Base-by-base conservation (phyloP, 345 rosid species). In the Eucalyptus cloeziana region DNA sequence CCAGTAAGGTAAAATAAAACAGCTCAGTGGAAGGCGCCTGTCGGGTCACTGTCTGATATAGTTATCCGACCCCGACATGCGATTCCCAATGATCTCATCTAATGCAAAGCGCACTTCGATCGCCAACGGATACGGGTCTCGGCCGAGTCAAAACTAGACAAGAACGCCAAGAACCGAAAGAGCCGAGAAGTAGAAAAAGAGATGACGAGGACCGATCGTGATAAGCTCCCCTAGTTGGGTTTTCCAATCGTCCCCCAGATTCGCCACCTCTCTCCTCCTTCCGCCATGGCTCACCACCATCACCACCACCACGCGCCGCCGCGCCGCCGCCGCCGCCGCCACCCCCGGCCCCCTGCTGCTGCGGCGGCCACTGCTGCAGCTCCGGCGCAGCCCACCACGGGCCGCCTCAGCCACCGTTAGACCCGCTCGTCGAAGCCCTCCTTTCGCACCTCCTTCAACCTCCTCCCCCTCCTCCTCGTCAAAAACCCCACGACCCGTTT, bases 371-470 rank as follows among this genome's bases (percentile, higher is more conserved):
- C 86, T 81, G 56, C 86, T 89, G 88, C 88, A 89, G 89, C 91
- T 92, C 92, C 91, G 83, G 85, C 85, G 88, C 88, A 33, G 25
- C 91, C 30, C 86, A 54, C 51, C 89, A 71, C 86, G 54, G 91
- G 49, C 90, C 91, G 71, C 88, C 92, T 8, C 87, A 92, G 4
- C 89, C 93, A 2, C 86, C 89, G 8, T 89, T 90, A 1, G 98
- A 95, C 87, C 93, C 92, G 49, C 94, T 94, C 89, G 91, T 95
- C 25, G 96, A 94, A 86, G 91, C 94, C 91, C 86, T 95, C 86
- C 71, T 92, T 47, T 91, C 95, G 88, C 93, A 92, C 76, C 94
- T 94, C 85, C 91, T 86, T 67, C 85, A 88, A 24, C 79, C 58
- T 86, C 11, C 89, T 91, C 86, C 91, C 10, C 56, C 22, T 90